Percentiles rank a stretch among this genome's conserved stretches.
Conservation (phyloP, 139 green algal species). For the Trebouxia sp. region DNA sequence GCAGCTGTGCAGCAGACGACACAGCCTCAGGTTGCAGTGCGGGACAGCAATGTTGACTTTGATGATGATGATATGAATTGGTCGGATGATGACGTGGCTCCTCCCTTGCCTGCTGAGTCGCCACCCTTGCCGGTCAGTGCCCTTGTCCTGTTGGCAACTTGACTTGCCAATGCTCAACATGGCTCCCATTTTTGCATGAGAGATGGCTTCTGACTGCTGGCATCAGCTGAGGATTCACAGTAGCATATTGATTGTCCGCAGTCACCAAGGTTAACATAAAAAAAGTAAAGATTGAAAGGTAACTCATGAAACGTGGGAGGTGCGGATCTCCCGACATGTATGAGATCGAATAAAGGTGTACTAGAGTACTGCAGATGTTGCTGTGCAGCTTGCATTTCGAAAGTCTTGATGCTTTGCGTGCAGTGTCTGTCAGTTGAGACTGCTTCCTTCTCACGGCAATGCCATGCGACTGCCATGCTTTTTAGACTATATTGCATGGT, state of each 20-base stretch:
- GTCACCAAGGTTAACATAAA: conserved; percentile 63
- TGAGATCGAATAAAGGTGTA: conserved; percentile 66
- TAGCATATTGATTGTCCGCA: conserved; percentile 62
- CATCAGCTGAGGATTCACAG: too few relatives aligned
- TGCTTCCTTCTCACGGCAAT: too few relatives aligned
- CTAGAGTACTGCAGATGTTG: conserved; percentile 67
- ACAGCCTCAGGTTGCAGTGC: conserved; percentile 7
- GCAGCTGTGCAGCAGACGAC: background rate
- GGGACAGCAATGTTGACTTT: conserved; percentile 15
- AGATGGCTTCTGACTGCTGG: too few relatives aligned
- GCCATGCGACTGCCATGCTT: too few relatives aligned
- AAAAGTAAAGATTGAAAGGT: conserved; percentile 67
- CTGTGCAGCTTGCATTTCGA: too few relatives aligned
- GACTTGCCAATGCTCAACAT: too few relatives aligned
- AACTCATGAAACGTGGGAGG: conserved; percentile 63
- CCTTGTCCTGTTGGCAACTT: background rate
- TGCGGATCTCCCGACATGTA: conserved; percentile 68
- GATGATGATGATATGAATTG: background rate
- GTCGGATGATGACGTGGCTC: background rate
- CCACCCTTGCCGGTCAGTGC: background rate
- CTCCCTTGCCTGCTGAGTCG: background rate
- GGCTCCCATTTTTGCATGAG: too few relatives aligned
- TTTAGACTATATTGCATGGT: too few relatives aligned
- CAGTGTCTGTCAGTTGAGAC: too few relatives aligned
- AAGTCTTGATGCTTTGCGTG: too few relatives aligned